Conservation (phyloP, 768 basidiomycete species). For the Termitomyces sp. region DNA sequence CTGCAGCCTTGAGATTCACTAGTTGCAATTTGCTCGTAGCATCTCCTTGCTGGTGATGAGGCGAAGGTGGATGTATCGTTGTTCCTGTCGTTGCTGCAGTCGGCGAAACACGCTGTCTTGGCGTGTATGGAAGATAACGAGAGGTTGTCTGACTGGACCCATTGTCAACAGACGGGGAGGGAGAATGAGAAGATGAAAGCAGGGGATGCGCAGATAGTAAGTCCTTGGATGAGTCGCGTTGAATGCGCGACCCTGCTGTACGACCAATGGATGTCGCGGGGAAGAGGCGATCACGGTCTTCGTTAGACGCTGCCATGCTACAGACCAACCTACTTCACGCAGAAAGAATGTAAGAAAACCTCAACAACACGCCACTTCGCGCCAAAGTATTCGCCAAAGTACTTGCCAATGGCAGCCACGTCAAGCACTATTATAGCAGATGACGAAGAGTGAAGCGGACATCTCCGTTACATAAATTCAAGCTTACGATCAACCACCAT, state of each 20-base stretch:
- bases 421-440: neutral
- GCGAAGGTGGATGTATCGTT: conserved; percentile 39
- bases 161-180: conserved; percentile 24
- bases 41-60: conserved; percentile 45
- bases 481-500: neutral
- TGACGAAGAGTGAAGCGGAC: neutral
- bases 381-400: neutral
- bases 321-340: neutral
- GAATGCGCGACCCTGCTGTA: conserved; percentile 34
- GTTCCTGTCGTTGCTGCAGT: conserved; percentile 44
- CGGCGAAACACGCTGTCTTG: conserved; percentile 51
- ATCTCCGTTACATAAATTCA: neutral
- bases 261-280: conserved; percentile 54
- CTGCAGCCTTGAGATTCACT: conserved; percentile 68
- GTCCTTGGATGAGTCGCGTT: conserved; percentile 45
- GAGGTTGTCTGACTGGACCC: conserved; percentile 16
- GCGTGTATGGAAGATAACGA: conserved; percentile 74
- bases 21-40: conserved; percentile 66
- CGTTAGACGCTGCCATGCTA: conserved; percentile 26
- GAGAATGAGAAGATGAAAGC: conserved; percentile 35
- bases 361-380: neutral
- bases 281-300: conserved; percentile 31
- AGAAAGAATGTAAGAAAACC: neutral
- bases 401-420: neutral
- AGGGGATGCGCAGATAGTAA: conserved; percentile 59